Evolutionary conservation across 768 basidiomycete species (phyloP).

Genomic region (Lenzites betulinus): DNA sequence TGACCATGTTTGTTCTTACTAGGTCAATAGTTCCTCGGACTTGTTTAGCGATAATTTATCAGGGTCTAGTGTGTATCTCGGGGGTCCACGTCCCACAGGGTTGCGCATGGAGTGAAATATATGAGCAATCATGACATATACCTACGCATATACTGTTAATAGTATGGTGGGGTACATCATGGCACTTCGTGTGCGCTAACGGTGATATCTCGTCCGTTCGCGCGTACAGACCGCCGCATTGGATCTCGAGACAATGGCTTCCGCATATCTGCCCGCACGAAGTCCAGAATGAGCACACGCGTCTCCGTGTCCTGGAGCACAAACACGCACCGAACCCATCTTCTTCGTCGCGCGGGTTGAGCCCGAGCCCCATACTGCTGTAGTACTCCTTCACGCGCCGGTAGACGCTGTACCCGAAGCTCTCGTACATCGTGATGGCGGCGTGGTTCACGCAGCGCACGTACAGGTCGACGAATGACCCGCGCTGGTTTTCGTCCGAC

Average conservation of each 20-base stretch:
- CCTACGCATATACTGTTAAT: neutral
- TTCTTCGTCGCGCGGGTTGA: slow-evolving; percentile 80
- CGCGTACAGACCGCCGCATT: slow-evolving; percentile 61
- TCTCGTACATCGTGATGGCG: slow-evolving; percentile 87
- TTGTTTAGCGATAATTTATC: neutral
- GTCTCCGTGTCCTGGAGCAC: neutral
- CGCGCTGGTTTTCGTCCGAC: slow-evolving; percentile 77
- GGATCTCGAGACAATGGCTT: slow-evolving; percentile 70
- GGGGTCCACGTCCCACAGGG: no score
- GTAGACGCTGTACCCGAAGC: slow-evolving; percentile 91
- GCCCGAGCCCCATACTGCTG: slow-evolving; percentile 71
- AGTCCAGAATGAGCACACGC: neutral
- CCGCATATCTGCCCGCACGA: slow-evolving; percentile 53
- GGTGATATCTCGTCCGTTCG: slow-evolving; percentile 73
- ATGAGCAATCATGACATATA: slow-evolving; percentile 4
- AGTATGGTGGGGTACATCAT: slow-evolving; percentile 27
- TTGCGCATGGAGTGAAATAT: neutral
- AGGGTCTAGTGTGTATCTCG: no score
- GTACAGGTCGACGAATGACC: slow-evolving; percentile 94
- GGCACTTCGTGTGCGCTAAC: slow-evolving; percentile 63
- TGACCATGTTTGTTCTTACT: no score
- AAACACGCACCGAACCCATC: slow-evolving; percentile 78
- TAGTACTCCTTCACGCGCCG: slow-evolving; percentile 91
- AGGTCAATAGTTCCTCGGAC: neutral
- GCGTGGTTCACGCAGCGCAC: slow-evolving; percentile 85